Conservation (phyloP, 495 filamentous ascomycete genomes). For the Neurospora hispaniola region DNA sequence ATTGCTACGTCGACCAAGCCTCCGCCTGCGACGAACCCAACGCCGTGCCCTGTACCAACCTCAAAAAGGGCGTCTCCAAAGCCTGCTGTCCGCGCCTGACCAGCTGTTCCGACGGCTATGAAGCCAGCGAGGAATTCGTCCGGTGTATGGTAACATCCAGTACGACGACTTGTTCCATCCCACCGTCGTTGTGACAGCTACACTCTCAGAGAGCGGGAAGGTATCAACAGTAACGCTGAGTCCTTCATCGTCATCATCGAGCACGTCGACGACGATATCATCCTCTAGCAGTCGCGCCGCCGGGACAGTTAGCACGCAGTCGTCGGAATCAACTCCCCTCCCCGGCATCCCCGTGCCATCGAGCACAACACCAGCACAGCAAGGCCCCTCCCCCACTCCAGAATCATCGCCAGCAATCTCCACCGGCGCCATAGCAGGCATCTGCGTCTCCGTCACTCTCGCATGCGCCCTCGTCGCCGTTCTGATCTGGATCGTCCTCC, state of each 20-base stretch:
- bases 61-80: conserved; percentile 2
- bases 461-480: not conserved
- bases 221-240: not conserved
- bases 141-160: not conserved
- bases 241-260: not conserved
- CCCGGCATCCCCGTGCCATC: not conserved
- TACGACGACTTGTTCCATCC: not conserved
- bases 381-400: not conserved
- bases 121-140: not conserved
- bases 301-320: not conserved
- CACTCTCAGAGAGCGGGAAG: not conserved
- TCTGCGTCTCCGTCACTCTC: not conserved
- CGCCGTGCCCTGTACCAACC: conserved; percentile 5
- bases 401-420: not conserved
- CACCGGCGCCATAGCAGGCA: not conserved
- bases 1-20: conserved; percentile 5
- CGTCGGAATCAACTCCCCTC: not conserved
- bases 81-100: conserved; percentile 11
- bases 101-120: conserved; percentile 1
- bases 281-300: not conserved
- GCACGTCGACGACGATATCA: not conserved
- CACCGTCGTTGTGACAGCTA: not conserved
- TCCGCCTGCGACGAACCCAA: conserved; percentile 3
- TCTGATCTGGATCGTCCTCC: not conserved
- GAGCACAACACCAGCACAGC: not conserved